Evolutionary conservation across 176 grass and related monocot genomes (phyloP), one percentile per base, ranked within the genome.

Genomic region (Oryza brachyantha): DNA sequence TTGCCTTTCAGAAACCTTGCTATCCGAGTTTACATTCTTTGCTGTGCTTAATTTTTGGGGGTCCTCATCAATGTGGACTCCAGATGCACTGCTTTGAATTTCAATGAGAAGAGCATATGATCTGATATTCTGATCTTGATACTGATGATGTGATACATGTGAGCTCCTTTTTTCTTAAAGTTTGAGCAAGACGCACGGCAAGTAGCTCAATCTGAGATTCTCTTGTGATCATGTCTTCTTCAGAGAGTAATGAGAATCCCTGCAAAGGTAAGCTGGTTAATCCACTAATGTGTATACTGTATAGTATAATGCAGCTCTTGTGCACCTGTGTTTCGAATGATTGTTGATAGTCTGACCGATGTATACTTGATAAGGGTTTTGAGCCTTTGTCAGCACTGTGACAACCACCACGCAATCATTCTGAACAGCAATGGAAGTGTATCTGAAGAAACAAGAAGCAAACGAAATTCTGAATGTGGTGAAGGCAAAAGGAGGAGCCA

Each of bases 21-120:
- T 39, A 34, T 41, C 79, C n/a, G 37, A 19, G 57, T 68, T 68
- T 79, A 29, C 55, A 37, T 74, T 88, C 35, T 65, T 78, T 32
- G 69, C 8, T 80, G 26, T 70, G 76, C 64, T 28, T 64, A 41
- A 17, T 39, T 28, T 74, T 9, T 26, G 0, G 36, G 38, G 14
- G 13, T 72, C 13, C 46, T 7, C 10, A 63, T 79, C 52, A 2
- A 39, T 43, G 27, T 28, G 5, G 11, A 39, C 43, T 72, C 38
- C 21, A 66, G 74, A 73, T 27, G 54, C 21, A 27, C 52, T 13
- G 22, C 12, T 29, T 38, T 80, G 50, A 68, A 29, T 39, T 74
- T 29, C 41, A 61, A 74, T 31, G 61, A 34, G 27, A 62, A 60
- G 50, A 86, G 37, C 21, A 61, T 68, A 39, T 21, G 31, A 70